Conservation (phyloP, 2,329 filamentous ascomycete species). For the Aspergillus jensenii region DNA sequence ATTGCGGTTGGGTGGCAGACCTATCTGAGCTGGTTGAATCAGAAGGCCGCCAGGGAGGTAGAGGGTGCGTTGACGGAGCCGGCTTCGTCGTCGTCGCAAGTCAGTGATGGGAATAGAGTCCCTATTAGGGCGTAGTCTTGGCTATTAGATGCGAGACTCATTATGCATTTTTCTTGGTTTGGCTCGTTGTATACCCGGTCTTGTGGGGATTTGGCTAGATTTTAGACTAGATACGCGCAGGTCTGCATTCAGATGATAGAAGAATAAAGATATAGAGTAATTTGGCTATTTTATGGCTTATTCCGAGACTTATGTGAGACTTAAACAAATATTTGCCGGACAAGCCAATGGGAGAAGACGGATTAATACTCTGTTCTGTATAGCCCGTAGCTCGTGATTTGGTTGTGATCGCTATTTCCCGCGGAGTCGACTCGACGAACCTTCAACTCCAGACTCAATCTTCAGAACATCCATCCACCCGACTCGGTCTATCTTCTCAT, state of each 20-base stretch:
- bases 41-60: conserved; percentile 64
- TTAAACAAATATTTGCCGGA: too few species aligned
- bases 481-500: not conserved
- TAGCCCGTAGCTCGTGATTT: not conserved
- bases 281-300: not conserved
- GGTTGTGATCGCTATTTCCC: not conserved
- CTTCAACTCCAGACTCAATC: not conserved
- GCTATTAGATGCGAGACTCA: not conserved
- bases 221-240: conserved; percentile 12
- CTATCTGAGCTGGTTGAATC: conserved; percentile 79
- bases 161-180: not conserved
- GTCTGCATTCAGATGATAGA: conserved; percentile 4
- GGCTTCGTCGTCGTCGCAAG: conserved; percentile 13
- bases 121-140: conserved; percentile 17
- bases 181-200: not conserved
- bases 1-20: conserved; percentile 91
- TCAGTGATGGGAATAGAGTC: conserved; percentile 12
- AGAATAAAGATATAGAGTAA: not conserved
- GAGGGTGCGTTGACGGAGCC: conserved; percentile 30
- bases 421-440: not conserved
- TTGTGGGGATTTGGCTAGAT: conserved; percentile 3
- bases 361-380: not conserved
- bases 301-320: not conserved
- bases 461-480: not conserved
- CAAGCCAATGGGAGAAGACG: too few species aligned